phyloP scores from a whole-genome alignment of 2,329 filamentous ascomycete species.

The Colletotrichum spaethianum region DNA sequence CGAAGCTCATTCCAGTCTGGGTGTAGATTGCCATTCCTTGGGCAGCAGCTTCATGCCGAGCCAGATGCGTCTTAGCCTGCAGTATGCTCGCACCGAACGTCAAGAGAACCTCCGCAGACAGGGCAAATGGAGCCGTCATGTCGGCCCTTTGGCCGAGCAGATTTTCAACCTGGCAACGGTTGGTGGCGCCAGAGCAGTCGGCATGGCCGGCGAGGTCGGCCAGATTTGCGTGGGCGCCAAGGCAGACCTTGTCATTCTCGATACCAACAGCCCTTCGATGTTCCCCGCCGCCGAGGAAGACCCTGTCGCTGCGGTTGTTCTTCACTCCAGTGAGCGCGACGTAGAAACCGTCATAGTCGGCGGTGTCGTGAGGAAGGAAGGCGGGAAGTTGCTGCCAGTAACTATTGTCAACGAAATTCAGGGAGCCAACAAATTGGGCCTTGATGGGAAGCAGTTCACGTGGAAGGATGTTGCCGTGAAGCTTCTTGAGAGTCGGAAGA shows the following conservation, averaged over 20 bases:
- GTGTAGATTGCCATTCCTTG: slow-evolving; percentile 48
- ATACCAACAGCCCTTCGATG: slow-evolving; percentile 51
- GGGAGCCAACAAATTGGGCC: slow-evolving; percentile 5
- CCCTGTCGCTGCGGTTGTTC: slow-evolving; percentile 57
- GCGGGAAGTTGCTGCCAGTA: slow-evolving; percentile 46
- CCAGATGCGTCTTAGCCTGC: slow-evolving; percentile 47
- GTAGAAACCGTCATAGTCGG: slow-evolving; percentile 60
- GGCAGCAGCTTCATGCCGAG: slow-evolving; percentile 24
- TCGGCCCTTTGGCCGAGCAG: slow-evolving; percentile 44
- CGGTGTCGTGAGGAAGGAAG: slow-evolving; percentile 55
- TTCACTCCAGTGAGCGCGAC: slow-evolving; percentile 58
- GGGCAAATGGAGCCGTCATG: slow-evolving; percentile 28
- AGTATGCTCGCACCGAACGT: slow-evolving; percentile 18
- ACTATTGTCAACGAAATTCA: not conserved
- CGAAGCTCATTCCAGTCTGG: slow-evolving; percentile 37
- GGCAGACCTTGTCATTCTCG: slow-evolving; percentile 65
- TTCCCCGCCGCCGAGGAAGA: slow-evolving; percentile 56
- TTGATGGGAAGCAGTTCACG: not conserved
- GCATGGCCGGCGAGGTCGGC: slow-evolving; percentile 58
- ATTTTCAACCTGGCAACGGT: slow-evolving; percentile 66
- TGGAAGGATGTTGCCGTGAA: slow-evolving; percentile 22
- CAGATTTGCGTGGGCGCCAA: slow-evolving; percentile 60
- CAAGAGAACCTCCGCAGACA: slow-evolving; percentile 48
- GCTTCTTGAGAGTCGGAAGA: slow-evolving; percentile 12
- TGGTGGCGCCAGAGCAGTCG: slow-evolving; percentile 58